Evolutionary conservation across 2,329 filamentous ascomycete genomes (phyloP).

Genomic region (Verticillium klebahnii): DNA sequence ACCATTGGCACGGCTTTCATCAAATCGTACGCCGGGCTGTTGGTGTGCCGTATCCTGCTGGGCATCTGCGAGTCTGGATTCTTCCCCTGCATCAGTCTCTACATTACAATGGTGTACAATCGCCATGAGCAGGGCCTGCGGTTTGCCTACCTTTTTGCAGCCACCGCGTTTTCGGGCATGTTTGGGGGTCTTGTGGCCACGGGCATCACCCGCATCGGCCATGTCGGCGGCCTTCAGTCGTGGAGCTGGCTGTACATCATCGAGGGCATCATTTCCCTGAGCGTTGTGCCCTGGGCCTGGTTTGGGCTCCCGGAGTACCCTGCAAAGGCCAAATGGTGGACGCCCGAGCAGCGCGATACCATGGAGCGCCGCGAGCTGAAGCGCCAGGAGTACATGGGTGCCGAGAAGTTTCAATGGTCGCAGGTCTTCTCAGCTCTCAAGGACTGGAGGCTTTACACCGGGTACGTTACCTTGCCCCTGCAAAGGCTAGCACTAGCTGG

Average conservation of each 20-base stretch:
- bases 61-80: conserved; percentile 9
- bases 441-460: conserved; percentile 47
- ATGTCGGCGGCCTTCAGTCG: conserved; percentile 35
- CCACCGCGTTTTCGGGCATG: conserved; percentile 24
- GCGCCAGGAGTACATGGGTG: conserved; percentile 40
- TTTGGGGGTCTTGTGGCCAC: conserved; percentile 24
- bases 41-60: conserved; percentile 6
- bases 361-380: conserved; percentile 43
- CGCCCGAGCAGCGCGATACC: conserved; percentile 39
- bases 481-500: not conserved
- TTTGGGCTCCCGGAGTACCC: conserved; percentile 42
- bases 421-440: conserved; percentile 41
- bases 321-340: conserved; percentile 41
- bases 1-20: conserved; percentile 10
- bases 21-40: not conserved
- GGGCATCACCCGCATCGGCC: conserved; percentile 36
- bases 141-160: conserved; percentile 23
- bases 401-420: conserved; percentile 41
- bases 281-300: conserved; percentile 36
- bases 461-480: conserved; percentile 16
- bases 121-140: conserved; percentile 17
- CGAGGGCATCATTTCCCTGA: conserved; percentile 32
- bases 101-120: conserved; percentile 8
- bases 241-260: conserved; percentile 49
- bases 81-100: conserved; percentile 25